Conservation (phyloP, 1,139 yeast genomes). For the Spathaspora sp. region DNA sequence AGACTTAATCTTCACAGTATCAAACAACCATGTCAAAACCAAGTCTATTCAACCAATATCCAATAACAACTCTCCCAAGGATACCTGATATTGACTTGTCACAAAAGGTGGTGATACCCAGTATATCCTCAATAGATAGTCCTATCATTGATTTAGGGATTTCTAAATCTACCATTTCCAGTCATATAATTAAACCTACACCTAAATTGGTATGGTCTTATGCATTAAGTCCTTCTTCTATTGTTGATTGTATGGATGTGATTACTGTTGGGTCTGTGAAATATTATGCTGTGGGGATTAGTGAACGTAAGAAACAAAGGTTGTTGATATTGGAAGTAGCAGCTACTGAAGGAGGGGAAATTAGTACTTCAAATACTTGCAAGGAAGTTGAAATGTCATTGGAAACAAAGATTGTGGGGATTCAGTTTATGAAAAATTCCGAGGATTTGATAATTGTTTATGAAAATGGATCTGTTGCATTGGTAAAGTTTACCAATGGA, state of each 20-base stretch:
- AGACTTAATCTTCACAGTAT: neutral
- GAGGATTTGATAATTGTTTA: constrained; percentile 37
- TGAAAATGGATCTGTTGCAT: constrained; percentile 42
- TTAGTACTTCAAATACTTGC: constrained; percentile 6
- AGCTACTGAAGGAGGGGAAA: constrained; percentile 16
- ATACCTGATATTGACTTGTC: constrained; percentile 34
- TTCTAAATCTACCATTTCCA: constrained; percentile 73
- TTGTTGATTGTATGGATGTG: constrained; percentile 46
- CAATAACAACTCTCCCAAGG: constrained; percentile 41
- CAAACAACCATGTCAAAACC: constrained; percentile 9
- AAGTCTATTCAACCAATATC: constrained; percentile 21
- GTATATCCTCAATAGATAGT: constrained; percentile 23
- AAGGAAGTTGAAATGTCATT: constrained; percentile 16
- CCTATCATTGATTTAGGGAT: constrained; percentile 58
- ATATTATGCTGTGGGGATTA: constrained; percentile 41
- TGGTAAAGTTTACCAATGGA: constrained; percentile 22
- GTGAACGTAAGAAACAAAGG: constrained; percentile 47
- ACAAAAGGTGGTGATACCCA: constrained; percentile 33
- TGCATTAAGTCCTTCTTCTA: constrained; percentile 63
- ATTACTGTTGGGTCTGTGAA: constrained; percentile 23
- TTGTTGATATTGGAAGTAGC: constrained; percentile 35
- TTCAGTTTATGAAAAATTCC: constrained; percentile 30
- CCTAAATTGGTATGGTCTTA: constrained; percentile 77
- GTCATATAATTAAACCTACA: constrained; percentile 73
- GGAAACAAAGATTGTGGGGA: constrained; percentile 26